Evolutionary conservation across 176 grass and related monocot species (phyloP), one percentile per base, ranked within the genome.

Genomic region (Pharus latifolius): DNA sequence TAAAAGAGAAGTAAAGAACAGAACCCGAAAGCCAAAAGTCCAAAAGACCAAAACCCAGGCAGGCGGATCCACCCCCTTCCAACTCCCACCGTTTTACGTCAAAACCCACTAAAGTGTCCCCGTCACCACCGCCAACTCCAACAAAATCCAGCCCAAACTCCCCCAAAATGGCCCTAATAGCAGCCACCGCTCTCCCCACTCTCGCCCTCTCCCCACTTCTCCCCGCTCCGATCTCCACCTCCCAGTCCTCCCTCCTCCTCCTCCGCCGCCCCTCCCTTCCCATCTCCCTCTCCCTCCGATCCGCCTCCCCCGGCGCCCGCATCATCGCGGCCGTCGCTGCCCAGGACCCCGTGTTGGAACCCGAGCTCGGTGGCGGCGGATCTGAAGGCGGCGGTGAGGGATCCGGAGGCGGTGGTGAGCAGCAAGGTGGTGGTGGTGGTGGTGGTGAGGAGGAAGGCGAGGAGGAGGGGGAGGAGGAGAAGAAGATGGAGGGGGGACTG

Each of bases 401-500:
- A 14, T 41, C 35, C 32, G 68, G 69, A 33, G 43, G 44, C 47
- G 65, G 64, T 1, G 57, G 56, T 10, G 0, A 48, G 64, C 2
- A 54, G 76, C 0, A n/a, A n/a, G 78, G 59, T 9, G 62, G 79
- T 8, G 45, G 60, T 2, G 68, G 64, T 4, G 48, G 77, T 5
- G 58, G 18, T 0, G 33, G 49, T n/a, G 32, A 65, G 26, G 56
- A 15, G 61, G 73, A 25, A 0, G 59, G 69, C 0, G 82, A 65
- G 0, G 56, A 38, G 51, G 87, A 80, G 28, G 92, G 42, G 16
- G 87, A 47, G 12, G 80, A 61, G 67, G 83, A 70, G 38, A 62
- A 71, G 54, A 38, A 79, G 71, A 73, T 79, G 59, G 59, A 22
- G 15, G 63, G 67, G 30, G 83, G 74, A 11, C 74, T 97, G 27